Base-by-base conservation (phyloP, 345 rosid genomes). In the Linum trigynum region DNA sequence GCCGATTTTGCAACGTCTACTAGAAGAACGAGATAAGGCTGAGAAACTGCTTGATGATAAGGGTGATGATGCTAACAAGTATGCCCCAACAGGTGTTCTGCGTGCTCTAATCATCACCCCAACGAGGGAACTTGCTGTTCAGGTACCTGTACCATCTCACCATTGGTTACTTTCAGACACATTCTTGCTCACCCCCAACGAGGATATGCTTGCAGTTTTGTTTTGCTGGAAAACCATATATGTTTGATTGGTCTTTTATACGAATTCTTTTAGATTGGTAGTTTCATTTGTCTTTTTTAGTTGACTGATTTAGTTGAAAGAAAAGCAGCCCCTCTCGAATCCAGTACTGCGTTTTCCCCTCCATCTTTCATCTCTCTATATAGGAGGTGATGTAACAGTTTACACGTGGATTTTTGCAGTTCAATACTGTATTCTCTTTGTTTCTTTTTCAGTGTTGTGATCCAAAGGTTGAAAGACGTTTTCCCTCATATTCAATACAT, bases 71-170 rank as follows among this genome's bases (percentile, higher is more conserved):
- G 88, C 81, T 23, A 85, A 77, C 65, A 86, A 74, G 61, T 81
- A 76, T 83, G 83, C 87, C 63, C 85, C 96, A 48, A 79, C 74
- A 67, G 88, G 91, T 43, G 72, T 81, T 79, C 75, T 90, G 63
- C 86, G 99, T 17, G 97, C 99, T 68, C 92, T 94, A n/a, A 83
- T 94, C 50, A 85, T 90, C 69, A 85, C 99, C 72, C 99, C 99
- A 15, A 90, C 97, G 3, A 88, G 99, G 72, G 99, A 94, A 75
- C 96, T 90, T 66, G 95, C 96, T 42, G 77, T 94, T 65, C 97
- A 92, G 92, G 99, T 82, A 75, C 58, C 32, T 65, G 63, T 66
- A n/a, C 38, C 9, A 23, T 57, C 17, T 9, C 2, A 3, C 32
- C 7, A 36, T 17, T 32, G 35, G 37, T 57, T 23, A 7, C 38